These are phyloP conservation scores for Urtica urens DNA, from an alignment of 306 rosid genomes.

Conservation along the genomic window DNA sequence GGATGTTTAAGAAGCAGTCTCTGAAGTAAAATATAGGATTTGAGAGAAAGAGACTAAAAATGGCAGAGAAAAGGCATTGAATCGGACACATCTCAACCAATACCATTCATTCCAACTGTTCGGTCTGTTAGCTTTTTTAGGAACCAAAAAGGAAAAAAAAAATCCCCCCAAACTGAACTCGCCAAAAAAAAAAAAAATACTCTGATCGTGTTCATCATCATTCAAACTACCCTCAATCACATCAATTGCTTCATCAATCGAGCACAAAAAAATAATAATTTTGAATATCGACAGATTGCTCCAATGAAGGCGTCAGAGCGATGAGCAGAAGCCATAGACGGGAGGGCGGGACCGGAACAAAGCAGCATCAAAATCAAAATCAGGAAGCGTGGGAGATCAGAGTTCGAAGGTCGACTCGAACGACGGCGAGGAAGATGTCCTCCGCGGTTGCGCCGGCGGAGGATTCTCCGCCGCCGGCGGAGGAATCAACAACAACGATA, in stretches of 20 bases:
- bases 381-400: conserved; percentile 39
- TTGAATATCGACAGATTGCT: too few relatives aligned
- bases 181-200: conserved; percentile 15
- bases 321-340: too few relatives aligned
- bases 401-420: conserved; percentile 31
- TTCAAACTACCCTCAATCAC: too few relatives aligned
- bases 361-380: conserved; percentile 32
- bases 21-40: conserved; percentile 15
- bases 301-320: too few relatives aligned
- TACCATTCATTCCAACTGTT: conserved; percentile 39
- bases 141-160: conserved; percentile 51
- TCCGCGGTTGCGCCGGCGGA: conserved; percentile 66
- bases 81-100: conserved; percentile 17
- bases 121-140: conserved; percentile 46
- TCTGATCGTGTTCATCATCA: too few relatives aligned
- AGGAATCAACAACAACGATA: conserved; percentile 44
- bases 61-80: conserved; percentile 30
- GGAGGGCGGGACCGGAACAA: too few relatives aligned
- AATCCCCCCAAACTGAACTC: conserved; percentile 32
- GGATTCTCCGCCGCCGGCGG: conserved; percentile 46
- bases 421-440: conserved; percentile 32
- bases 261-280: neutral
- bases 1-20: too few relatives aligned
- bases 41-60: conserved; percentile 28
- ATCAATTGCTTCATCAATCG: too few relatives aligned